Base-by-base conservation (phyloP, 345 rosid species). In the Atalantia buxifolia region DNA sequence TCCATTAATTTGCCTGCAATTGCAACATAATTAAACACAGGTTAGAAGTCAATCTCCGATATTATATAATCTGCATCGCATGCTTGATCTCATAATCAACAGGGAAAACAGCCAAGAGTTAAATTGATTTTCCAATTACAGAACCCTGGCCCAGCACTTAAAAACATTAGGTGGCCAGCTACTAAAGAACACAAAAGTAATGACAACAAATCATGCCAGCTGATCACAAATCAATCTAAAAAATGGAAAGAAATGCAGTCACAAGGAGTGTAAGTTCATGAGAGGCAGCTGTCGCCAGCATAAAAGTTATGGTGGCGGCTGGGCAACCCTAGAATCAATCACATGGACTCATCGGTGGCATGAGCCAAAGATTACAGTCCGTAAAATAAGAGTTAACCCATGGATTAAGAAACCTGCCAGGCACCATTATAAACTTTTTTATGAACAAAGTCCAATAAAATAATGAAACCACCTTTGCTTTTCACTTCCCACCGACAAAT, bases 1-100 rank as follows among this genome's bases (percentile, higher is more conserved):
- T 95, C 98, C 91, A 93, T 81, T 81, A 95, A 85, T 84, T 88
- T 93, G 78, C 99, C 99, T 95, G 96, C 83, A 76, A 35, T 57
- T 48, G 24, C 76, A 60, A 74, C 5, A 38, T 7, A 35, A 19
- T 48, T 60, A 36, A 50, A 6, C 48, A n/a, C 36, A 22, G 36
- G 14, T 42, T 18, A 30, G 24, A 64, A 28, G 82, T 82, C 83
- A 82, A 82, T 80, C 74, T 25, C 2, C 4, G 64, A 45, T 65
- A 30, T 24, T 19, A 31, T 22, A 24, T 3, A 9, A 22, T 80
- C 78, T 18, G 18, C 72, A 55, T 73, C 81, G 68, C 40, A 74
- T 55, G 79, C 33, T 16, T 53, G 59, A 36, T 50, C 38, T n/a
- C 28, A 62, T 53, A 60, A 67, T 19, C 30, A 35, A 59, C 18